A percentile compares a stretch with the other conserved stretches of the same genome.
These are phyloP conservation scores for Acorus calamus DNA, from an alignment of 106 monocot genomes.

Conservation along the genomic window DNA sequence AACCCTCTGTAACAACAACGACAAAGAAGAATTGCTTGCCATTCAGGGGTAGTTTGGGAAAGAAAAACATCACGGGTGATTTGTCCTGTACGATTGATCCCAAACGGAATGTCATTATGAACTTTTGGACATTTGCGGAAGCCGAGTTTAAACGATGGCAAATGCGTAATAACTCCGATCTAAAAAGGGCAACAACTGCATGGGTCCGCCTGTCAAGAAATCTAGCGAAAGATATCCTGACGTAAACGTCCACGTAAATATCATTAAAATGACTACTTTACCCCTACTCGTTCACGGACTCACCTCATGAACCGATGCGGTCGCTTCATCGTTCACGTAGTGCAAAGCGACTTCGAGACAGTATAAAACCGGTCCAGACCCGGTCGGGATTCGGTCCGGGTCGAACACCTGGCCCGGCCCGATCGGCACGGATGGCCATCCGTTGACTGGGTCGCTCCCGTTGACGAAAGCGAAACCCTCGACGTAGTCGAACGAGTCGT, in stretches of 20 bases:
- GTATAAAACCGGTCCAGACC: constrained; percentile 65
- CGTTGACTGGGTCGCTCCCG: constrained; percentile 54
- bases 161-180: background rate
- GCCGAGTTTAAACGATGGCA: background rate
- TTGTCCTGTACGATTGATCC: background rate
- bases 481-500: constrained; percentile 68
- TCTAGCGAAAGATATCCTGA: constrained; percentile 26
- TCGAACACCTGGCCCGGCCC: constrained; percentile 31
- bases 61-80: constrained; percentile 11
- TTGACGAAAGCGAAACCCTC: constrained; percentile 89
- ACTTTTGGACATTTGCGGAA: background rate
- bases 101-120: constrained; percentile 3
- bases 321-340: constrained; percentile 18
- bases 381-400: constrained; percentile 32
- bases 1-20: constrained; percentile 26
- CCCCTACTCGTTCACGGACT: constrained; percentile 6
- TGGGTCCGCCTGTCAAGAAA: constrained; percentile 16
- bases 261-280: constrained; percentile 9
- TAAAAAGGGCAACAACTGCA: background rate
- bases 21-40: background rate
- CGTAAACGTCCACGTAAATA: background rate
- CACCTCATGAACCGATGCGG: background rate
- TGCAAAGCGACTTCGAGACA: constrained; percentile 84
- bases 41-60: background rate
- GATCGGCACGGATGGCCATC: constrained; percentile 54